Percentiles rank a stretch among this genome's conserved stretches.
These are phyloP conservation scores for Apiotrichum sp. DNA, from an alignment of 1,284 basidiomycete genomes.

Conservation along the genomic window DNA sequence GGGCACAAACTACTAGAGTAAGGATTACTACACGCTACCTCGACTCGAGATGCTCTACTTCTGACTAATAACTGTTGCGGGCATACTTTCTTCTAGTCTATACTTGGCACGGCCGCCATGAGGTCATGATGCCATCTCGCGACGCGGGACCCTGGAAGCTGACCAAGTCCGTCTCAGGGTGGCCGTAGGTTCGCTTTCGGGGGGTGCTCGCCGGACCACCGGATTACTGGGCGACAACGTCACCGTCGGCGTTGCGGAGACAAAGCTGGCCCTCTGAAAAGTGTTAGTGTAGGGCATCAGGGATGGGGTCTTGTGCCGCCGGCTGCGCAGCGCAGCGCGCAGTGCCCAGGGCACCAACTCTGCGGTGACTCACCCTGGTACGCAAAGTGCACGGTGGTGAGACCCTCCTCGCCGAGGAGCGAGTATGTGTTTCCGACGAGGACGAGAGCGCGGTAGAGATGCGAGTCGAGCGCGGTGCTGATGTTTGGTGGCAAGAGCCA, in stretches of 20 bases:
- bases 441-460: conserved; percentile 1
- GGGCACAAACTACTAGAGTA: too few relatives aligned
- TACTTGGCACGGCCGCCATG: too few relatives aligned
- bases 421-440: neutral
- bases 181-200: too few relatives aligned
- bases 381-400: neutral
- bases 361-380: neutral
- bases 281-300: neutral
- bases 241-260: neutral
- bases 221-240: neutral
- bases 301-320: neutral
- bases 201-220: too few relatives aligned
- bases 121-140: too few relatives aligned
- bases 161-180: too few relatives aligned
- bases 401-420: neutral
- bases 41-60: too few relatives aligned
- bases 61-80: too few relatives aligned
- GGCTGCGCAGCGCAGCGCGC: too few relatives aligned
- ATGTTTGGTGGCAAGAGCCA: neutral
- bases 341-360: neutral
- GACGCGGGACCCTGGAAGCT: too few relatives aligned
- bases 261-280: neutral
- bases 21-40: too few relatives aligned
- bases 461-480: neutral
- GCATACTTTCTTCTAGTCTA: too few relatives aligned